phyloP scores from a whole-genome alignment of 2,329 filamentous ascomycete genomes.

The Alternaria triticimaculans region DNA sequence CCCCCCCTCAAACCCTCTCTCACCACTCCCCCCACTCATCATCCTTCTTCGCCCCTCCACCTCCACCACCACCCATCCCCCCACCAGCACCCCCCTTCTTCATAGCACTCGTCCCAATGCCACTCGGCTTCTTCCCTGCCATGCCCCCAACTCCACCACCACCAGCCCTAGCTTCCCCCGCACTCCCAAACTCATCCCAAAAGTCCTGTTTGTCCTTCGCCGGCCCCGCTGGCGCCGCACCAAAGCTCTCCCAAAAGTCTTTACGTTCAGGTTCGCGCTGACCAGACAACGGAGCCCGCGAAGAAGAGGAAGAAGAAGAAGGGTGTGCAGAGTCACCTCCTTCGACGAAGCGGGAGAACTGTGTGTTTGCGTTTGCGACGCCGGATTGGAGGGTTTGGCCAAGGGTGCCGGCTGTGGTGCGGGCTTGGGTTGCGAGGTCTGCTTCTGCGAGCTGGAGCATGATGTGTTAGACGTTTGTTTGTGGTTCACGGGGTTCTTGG shows the following conservation, averaged over 20 bases:
- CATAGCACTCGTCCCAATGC: conserved; percentile 70
- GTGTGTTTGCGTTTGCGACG: conserved; percentile 76
- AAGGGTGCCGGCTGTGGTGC: conserved; percentile 61
- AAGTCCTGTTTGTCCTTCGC: conserved; percentile 60
- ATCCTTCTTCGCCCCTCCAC: conserved; percentile 58
- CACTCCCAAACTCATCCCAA: conserved; percentile 56
- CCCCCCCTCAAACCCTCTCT: background rate
- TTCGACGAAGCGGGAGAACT: conserved; percentile 88
- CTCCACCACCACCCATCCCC: conserved; percentile 22
- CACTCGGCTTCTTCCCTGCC: conserved; percentile 51
- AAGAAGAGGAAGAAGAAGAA: conserved; percentile 2
- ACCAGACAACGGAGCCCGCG: conserved; percentile 20
- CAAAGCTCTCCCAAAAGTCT: conserved; percentile 68
- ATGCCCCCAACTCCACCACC: conserved; percentile 13
- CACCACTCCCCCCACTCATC: conserved; percentile 65
- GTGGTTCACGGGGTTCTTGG: too few relatives aligned
- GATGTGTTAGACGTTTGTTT: conserved; percentile 18
- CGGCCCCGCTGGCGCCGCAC: conserved; percentile 64
- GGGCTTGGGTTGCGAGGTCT: conserved; percentile 63
- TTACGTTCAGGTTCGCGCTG: conserved; percentile 66
- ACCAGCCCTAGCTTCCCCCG: conserved; percentile 29
- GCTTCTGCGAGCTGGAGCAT: conserved; percentile 72
- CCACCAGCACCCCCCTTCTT: conserved; percentile 54
- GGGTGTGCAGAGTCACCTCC: conserved; percentile 62
- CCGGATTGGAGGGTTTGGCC: conserved; percentile 69